phyloP scores from a whole-genome alignment of 768 basidiomycete species.

The Psilocybe azurescens region DNA sequence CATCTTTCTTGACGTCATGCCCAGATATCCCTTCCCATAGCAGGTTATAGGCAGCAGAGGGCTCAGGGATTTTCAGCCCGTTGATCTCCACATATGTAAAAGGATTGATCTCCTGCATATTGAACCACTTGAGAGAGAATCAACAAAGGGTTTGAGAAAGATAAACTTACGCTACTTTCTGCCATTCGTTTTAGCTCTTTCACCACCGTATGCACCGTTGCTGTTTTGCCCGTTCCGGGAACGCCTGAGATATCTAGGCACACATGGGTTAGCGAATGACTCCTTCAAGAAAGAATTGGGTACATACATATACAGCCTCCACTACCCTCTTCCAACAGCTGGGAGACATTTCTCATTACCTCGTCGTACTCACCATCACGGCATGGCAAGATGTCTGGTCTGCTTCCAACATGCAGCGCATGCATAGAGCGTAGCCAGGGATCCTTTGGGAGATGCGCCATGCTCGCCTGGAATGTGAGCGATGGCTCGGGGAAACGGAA shows the following conservation, averaged over 20 bases:
- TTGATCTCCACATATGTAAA: slow-evolving; percentile 99
- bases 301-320: slow-evolving; percentile 94
- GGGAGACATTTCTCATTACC: slow-evolving; percentile 78
- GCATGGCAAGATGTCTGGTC: slow-evolving; percentile 90
- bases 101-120: slow-evolving; percentile 81
- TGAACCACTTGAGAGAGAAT: neutral
- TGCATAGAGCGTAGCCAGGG: slow-evolving; percentile 91
- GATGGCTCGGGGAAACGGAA: slow-evolving; percentile 35
- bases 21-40: slow-evolving; percentile 95
- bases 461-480: slow-evolving; percentile 40
- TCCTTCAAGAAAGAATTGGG: slow-evolving; percentile 2
- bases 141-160: neutral
- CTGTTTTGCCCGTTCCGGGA: slow-evolving; percentile 99
- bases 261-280: neutral
- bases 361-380: slow-evolving; percentile 83
- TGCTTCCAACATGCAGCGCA: slow-evolving; percentile 89
- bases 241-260: slow-evolving; percentile 92
- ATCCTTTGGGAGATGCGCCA: slow-evolving; percentile 67
- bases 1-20: slow-evolving; percentile 65
- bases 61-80: slow-evolving; percentile 91
- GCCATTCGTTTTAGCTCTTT: slow-evolving; percentile 91
- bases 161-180: slow-evolving; percentile 64
- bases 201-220: slow-evolving; percentile 93
- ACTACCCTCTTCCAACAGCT: slow-evolving; percentile 88
- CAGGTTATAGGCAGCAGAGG: slow-evolving; percentile 88